Conservation (phyloP, 1,284 basidiomycete species). For the Anthracocystis panici-leucophaei region DNA sequence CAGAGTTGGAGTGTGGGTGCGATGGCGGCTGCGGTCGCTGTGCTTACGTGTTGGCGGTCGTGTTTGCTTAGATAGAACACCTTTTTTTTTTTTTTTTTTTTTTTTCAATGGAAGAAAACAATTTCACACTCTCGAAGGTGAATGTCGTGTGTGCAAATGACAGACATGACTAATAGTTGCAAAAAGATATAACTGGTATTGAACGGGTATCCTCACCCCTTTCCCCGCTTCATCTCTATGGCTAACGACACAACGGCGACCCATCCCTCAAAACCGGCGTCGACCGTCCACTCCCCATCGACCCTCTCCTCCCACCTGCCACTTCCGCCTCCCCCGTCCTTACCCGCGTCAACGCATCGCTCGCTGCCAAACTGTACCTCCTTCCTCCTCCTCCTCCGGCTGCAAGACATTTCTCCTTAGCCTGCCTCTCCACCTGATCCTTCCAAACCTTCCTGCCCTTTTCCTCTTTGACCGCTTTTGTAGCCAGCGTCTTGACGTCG, state of each 20-base stretch:
- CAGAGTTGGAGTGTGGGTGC: neutral
- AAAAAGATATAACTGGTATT: neutral
- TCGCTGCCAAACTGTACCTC: slow-evolving; percentile 7
- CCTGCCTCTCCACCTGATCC: slow-evolving; percentile 34
- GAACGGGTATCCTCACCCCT: neutral
- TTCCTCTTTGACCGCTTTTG: slow-evolving; percentile 32
- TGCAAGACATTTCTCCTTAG: slow-evolving; percentile 23
- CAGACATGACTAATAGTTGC: neutral
- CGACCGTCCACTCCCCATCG: slow-evolving; percentile 2
- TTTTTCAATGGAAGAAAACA: no score
- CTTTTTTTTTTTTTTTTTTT: no score
- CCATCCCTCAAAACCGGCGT: neutral
- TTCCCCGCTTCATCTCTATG: no score
- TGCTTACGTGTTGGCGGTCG: slow-evolving; percentile 6
- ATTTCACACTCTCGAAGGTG: no score
- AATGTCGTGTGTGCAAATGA: no score
- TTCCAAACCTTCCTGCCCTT: slow-evolving; percentile 36
- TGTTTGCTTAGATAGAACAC: neutral
- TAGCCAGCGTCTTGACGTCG: slow-evolving; percentile 38
- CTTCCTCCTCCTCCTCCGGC: neutral
- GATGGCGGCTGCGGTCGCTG: slow-evolving; percentile 1
- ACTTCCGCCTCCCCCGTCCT: slow-evolving; percentile 14
- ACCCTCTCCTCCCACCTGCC: slow-evolving; percentile 10
- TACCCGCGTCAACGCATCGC: slow-evolving; percentile 17
- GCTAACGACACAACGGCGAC: slow-evolving; percentile 2